Evolutionary conservation across 2,329 filamentous ascomycete genomes (phyloP).

Genomic region (Chalara sp.): DNA sequence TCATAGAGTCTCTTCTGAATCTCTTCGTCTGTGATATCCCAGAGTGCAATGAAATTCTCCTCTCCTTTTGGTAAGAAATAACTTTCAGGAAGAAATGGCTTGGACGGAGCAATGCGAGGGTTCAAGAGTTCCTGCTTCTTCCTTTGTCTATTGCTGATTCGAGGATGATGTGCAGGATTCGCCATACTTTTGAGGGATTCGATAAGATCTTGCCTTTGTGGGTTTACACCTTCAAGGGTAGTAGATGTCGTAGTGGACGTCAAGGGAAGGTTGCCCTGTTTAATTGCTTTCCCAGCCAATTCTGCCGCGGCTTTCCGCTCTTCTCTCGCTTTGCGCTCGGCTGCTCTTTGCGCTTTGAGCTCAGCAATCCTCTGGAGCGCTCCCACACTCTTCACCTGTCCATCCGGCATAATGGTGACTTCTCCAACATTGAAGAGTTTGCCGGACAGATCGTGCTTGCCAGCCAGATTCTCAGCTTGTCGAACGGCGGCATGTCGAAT

Average conservation of each 20-base stretch:
- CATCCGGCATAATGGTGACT: constrained; percentile 22
- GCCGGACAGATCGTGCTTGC: constrained; percentile 25
- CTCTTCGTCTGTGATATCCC: constrained; percentile 27
- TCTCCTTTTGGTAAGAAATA: constrained; percentile 23
- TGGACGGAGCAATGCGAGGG: constrained; percentile 13
- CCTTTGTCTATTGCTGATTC: constrained; percentile 15
- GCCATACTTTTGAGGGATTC: neutral
- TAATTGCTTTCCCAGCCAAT: neutral
- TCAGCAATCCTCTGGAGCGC: constrained; percentile 9
- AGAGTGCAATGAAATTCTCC: constrained; percentile 25
- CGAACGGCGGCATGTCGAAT: constrained; percentile 25
- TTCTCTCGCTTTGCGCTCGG: constrained; percentile 10
- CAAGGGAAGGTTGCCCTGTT: neutral
- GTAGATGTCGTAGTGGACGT: neutral
- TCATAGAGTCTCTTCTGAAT: constrained; percentile 19
- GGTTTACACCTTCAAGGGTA: neutral
- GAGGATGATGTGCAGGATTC: neutral
- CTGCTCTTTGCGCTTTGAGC: constrained; percentile 8
- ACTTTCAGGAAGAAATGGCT: constrained; percentile 22
- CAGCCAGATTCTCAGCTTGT: constrained; percentile 25
- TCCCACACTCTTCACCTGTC: constrained; percentile 22
- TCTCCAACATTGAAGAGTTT: constrained; percentile 26
- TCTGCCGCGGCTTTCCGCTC: constrained; percentile 1
- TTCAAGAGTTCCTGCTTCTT: constrained; percentile 13
- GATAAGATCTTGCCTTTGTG: neutral